Base-by-base conservation (phyloP, 2,329 filamentous ascomycete species). In the Beauveria caledonica region DNA sequence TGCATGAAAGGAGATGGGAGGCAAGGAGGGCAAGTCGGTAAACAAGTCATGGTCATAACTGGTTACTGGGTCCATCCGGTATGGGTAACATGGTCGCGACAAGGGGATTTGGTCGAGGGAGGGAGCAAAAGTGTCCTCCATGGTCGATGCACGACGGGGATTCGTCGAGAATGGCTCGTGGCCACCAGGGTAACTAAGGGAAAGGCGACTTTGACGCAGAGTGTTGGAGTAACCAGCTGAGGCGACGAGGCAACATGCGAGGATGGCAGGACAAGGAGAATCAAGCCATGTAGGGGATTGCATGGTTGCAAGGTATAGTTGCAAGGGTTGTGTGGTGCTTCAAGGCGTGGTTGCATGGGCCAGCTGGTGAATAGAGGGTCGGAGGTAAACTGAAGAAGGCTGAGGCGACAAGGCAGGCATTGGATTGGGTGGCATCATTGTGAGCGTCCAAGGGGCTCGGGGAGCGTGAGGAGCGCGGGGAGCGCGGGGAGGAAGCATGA, bases 191-290 rank as follows among this genome's bases (percentile, higher is more conserved):
- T 36, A 11, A 5, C 1, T 36, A 13, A 36, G 11, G 33, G 11
- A 1, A 11, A 33, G 29, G 29, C 29, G 29, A 10, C 29, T 33
- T 27, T 44, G 39, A 55, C 19, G 21, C 23, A 25, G 23, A 3
- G 10, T 25, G 11, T 54, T 19, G 23, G 23, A 10, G 29, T 19
- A 9, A 36, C 54, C 54, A 57, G 55, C 55, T 58, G 55, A 58
- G 55, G 55, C 53, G 53, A 33, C 52, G 33, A 58, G 55, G 55
- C 55, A 58, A 49, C 40, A 27, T 10, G 33, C 27, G 50, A 40
- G 50, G 19, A 49, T 2, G 44, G 27, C 8, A 21, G 27, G 29
- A 52, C 29, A 19, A 36, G 33, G 11, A 36, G 33, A 36, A 11
- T 36, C 33, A 33, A 33, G 33, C 11, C 13, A 36, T 36, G 13